These are phyloP conservation scores for Talaromyces islandicus DNA, from an alignment of 2,329 filamentous ascomycete genomes.

Conservation along the genomic window DNA sequence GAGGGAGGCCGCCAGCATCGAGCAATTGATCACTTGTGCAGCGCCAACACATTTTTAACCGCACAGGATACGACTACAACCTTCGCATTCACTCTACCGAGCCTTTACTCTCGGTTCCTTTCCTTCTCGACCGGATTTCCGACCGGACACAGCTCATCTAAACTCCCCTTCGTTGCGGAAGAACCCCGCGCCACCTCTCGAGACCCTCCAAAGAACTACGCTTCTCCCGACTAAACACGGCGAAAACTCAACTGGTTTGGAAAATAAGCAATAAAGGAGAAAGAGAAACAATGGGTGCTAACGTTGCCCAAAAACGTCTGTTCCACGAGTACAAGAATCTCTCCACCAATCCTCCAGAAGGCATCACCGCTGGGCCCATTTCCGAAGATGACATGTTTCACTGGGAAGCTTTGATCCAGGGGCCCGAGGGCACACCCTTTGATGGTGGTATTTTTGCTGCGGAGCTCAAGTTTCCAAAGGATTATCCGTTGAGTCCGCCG, in stretches of 20 bases:
- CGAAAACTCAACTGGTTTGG: not conserved
- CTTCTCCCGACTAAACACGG: not conserved
- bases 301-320: slow-evolving; percentile 65
- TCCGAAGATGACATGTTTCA: slow-evolving; percentile 91
- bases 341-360: slow-evolving; percentile 91
- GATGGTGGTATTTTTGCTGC: slow-evolving; percentile 94
- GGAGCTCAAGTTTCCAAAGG: slow-evolving; percentile 87
- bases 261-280: not conserved
- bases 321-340: slow-evolving; percentile 95
- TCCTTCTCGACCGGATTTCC: not conserved
- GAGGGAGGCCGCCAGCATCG: not conserved
- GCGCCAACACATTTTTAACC: not conserved
- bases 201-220: not conserved
- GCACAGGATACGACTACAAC: not conserved
- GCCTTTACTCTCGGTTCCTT: no score
- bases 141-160: not conserved
- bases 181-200: not conserved
- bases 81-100: not conserved
- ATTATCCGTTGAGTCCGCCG: slow-evolving; percentile 93
- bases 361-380: slow-evolving; percentile 90
- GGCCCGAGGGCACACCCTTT: slow-evolving; percentile 91
- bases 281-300: slow-evolving; percentile 35
- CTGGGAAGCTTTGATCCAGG: slow-evolving; percentile 96
- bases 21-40: not conserved
- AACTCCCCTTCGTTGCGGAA: not conserved